phyloP scores from a whole-genome alignment of 129 eudicot species.

The Centaurea solstitialis region DNA sequence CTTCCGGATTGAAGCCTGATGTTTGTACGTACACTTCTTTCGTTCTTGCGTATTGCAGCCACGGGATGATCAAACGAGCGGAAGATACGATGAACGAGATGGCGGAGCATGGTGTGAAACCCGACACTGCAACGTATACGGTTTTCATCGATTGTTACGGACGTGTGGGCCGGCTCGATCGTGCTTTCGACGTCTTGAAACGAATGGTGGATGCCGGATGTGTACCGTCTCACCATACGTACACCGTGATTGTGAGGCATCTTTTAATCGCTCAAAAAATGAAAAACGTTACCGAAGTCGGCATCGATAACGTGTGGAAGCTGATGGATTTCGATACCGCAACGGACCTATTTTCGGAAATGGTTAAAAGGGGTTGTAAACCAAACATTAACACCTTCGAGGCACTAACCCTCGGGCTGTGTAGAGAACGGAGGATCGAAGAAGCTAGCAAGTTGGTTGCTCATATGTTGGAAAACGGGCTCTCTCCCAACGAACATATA shows the following conservation, averaged over 20 bases:
- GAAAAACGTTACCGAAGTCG: constrained; percentile 22
- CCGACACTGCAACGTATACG: constrained; percentile 67
- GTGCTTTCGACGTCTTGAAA: constrained; percentile 59
- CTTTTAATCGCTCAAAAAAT: constrained; percentile 35
- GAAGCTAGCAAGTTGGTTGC: constrained; percentile 55
- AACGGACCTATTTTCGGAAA: constrained; percentile 54
- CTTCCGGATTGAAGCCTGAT: constrained; percentile 68
- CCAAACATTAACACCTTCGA: constrained; percentile 53
- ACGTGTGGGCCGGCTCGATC: constrained; percentile 45
- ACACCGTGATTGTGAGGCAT: constrained; percentile 67
- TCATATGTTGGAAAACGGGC: constrained; percentile 51
- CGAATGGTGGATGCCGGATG: constrained; percentile 59
- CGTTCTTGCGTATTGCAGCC: constrained; percentile 68
- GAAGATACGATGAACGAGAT: constrained; percentile 57
- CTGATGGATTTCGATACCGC: constrained; percentile 54
- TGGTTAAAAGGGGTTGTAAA: constrained; percentile 54
- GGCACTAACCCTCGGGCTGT: constrained; percentile 59
- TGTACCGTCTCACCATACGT: constrained; percentile 77
- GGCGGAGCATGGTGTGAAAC: constrained; percentile 49
- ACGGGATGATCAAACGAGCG: constrained; percentile 69
- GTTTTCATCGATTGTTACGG: constrained; percentile 78
- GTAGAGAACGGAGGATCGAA: constrained; percentile 63
- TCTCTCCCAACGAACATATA: constrained; percentile 55
- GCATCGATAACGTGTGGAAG: constrained; percentile 74
- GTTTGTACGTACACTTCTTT: constrained; percentile 72